Conservation (phyloP, 352 stramenopile species). For the Globisporangium abappressorium region DNA sequence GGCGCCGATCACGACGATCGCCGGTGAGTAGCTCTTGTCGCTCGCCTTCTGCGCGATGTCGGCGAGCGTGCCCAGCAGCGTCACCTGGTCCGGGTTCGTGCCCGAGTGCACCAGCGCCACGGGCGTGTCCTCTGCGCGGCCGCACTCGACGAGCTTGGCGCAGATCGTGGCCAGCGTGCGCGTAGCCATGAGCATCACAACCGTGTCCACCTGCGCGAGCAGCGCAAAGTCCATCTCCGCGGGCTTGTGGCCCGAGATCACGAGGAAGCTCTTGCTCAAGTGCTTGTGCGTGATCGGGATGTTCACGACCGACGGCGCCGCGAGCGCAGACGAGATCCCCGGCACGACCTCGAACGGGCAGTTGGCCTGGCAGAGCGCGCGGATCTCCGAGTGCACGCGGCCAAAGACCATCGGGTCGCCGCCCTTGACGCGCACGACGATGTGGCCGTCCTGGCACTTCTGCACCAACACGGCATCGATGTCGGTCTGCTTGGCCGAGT, state of each 20-base stretch:
- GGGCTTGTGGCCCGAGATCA: conserved; percentile 65
- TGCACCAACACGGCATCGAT: conserved; percentile 62
- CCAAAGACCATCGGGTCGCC: conserved; percentile 75
- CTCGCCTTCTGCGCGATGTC: conserved; percentile 47
- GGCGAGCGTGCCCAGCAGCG: conserved; percentile 44
- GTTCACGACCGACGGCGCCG: conserved; percentile 55
- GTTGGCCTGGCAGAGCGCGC: conserved; percentile 35
- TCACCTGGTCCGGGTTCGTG: conserved; percentile 54
- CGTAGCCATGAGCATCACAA: conserved; percentile 91
- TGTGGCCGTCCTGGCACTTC: conserved; percentile 43
- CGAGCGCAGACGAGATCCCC: conserved; percentile 63
- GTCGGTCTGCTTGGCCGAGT: conserved; percentile 63
- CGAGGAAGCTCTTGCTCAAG: conserved; percentile 57
- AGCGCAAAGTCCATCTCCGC: conserved; percentile 84
- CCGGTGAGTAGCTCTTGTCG: conserved; percentile 62
- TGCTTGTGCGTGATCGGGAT: conserved; percentile 72
- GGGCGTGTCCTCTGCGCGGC: conserved; percentile 35
- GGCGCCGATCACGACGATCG: conserved; percentile 62
- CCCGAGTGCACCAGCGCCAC: conserved; percentile 63
- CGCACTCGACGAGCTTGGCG: conserved; percentile 37
- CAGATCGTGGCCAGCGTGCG: conserved; percentile 50
- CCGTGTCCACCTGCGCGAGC: conserved; percentile 89
- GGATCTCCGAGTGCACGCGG: conserved; percentile 72
- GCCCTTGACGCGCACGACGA: conserved; percentile 69
- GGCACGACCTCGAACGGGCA: conserved; percentile 66